phyloP scores from a whole-genome alignment of 768 basidiomycete species.

The Auricularia heimuer region DNA sequence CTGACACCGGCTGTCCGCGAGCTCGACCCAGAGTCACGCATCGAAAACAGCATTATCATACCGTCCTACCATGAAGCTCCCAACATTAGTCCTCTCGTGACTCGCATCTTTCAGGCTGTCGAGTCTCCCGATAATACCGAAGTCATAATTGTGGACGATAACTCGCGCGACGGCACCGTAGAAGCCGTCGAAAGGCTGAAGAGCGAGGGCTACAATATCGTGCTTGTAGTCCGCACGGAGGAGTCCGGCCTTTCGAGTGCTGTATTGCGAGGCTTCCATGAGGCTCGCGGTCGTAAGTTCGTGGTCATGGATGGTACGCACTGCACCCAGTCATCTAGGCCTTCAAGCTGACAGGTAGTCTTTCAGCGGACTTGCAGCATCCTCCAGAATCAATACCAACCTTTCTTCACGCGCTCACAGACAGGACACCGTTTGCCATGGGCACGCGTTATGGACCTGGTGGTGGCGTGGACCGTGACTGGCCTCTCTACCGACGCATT shows the following conservation, averaged over 20 bases:
- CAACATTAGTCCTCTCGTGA: background rate
- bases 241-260: background rate
- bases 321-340: background rate
- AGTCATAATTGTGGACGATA: background rate
- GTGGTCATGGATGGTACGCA: background rate
- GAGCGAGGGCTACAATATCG: background rate
- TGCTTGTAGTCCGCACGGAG: background rate
- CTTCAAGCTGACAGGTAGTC: background rate
- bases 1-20: background rate
- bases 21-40: background rate
- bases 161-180: background rate
- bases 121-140: background rate
- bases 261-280: background rate
- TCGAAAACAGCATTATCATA: background rate
- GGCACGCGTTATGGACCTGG: conserved; percentile 1
- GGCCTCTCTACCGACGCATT: background rate
- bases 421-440: background rate
- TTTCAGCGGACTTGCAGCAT: background rate
- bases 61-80: background rate
- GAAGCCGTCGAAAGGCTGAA: background rate
- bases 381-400: background rate
- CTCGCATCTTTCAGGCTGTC: background rate
- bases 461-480: background rate
- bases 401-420: background rate
- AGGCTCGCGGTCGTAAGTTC: background rate